phyloP scores from a whole-genome alignment of 805 yeast genomes.

The Pichia paraexigua region DNA sequence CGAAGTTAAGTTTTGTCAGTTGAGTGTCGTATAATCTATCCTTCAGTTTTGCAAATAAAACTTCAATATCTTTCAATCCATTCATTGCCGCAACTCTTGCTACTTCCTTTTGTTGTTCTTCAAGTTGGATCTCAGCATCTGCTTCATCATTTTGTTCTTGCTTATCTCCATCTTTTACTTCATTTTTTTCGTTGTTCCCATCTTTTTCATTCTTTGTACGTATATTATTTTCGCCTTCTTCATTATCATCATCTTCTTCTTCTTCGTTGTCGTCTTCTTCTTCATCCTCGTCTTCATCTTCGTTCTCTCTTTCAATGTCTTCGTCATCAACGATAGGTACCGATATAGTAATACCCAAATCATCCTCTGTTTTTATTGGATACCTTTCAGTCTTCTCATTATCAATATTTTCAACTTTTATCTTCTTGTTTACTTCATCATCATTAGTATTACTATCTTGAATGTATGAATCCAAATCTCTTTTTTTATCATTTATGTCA shows the following conservation, averaged over 20 bases:
- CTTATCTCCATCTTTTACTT: conserved; percentile 12
- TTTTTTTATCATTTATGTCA: not conserved
- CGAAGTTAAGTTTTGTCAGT: conserved; percentile 66
- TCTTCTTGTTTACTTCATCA: not conserved
- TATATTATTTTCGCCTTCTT: conserved; percentile 11
- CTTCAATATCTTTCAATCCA: conserved; percentile 71
- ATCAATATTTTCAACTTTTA: not conserved
- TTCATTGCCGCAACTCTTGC: conserved; percentile 57
- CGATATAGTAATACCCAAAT: not conserved
- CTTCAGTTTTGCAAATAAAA: conserved; percentile 77
- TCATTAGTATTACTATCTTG: not conserved
- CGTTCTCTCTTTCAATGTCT: conserved; percentile 7
- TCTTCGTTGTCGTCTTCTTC: conserved; percentile 3
- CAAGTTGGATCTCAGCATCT: conserved; percentile 22
- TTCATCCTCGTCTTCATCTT: not conserved
- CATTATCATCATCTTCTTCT: conserved; percentile 13
- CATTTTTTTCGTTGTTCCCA: conserved; percentile 1
- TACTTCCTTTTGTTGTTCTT: conserved; percentile 27
- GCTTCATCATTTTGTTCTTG: conserved; percentile 22
- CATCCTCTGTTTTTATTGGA: conserved; percentile 19
- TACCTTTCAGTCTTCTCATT: not conserved
- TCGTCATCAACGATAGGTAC: conserved; percentile 8
- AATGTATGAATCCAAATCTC: not conserved
- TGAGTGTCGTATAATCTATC: conserved; percentile 83
- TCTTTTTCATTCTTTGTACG: conserved; percentile 12